Conservation (phyloP, 805 yeast species). For the Candida orba region DNA sequence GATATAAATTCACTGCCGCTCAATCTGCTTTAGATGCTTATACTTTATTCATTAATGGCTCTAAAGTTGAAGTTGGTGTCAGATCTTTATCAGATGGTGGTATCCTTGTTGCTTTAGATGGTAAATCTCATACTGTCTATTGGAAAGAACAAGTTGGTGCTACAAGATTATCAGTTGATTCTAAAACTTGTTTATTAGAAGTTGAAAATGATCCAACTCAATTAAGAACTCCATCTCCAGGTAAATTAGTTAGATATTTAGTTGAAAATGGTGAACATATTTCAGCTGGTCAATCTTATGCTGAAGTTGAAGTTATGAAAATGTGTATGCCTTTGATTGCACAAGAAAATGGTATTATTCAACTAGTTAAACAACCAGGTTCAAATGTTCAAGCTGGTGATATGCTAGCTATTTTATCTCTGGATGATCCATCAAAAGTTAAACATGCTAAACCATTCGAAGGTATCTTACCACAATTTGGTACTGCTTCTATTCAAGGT, state of each 20-base stretch:
- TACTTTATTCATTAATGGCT: conserved; percentile 89
- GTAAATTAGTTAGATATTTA: conserved; percentile 87
- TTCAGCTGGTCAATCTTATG: conserved; percentile 85
- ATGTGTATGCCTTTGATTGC: conserved; percentile 98
- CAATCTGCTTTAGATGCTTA: conserved; percentile 80
- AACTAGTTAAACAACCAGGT: conserved; percentile 94
- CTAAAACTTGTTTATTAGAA: conserved; percentile 90
- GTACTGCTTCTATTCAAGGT: conserved; percentile 78
- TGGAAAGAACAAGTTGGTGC: conserved; percentile 98
- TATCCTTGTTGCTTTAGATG: conserved; percentile 76
- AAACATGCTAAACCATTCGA: conserved; percentile 94
- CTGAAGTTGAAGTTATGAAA: conserved; percentile 99
- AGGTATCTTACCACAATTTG: conserved; percentile 86
- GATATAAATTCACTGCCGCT: conserved; percentile 94
- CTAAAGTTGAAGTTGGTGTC: conserved; percentile 81
- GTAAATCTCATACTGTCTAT: conserved; percentile 90
- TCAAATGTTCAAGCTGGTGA: conserved; percentile 97
- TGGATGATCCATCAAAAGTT: conserved; percentile 96
- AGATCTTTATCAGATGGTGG: conserved; percentile 94
- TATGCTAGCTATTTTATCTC: conserved; percentile 85
- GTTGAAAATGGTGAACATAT: conserved; percentile 96
- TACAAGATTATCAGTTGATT: conserved; percentile 89
- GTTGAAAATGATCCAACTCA: conserved; percentile 98
- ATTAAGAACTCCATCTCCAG: conserved; percentile 97
- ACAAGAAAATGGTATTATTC: conserved; percentile 88